phyloP scores from a whole-genome alignment of 805 yeast genomes.

The Middelhovenomyces tepae region DNA sequence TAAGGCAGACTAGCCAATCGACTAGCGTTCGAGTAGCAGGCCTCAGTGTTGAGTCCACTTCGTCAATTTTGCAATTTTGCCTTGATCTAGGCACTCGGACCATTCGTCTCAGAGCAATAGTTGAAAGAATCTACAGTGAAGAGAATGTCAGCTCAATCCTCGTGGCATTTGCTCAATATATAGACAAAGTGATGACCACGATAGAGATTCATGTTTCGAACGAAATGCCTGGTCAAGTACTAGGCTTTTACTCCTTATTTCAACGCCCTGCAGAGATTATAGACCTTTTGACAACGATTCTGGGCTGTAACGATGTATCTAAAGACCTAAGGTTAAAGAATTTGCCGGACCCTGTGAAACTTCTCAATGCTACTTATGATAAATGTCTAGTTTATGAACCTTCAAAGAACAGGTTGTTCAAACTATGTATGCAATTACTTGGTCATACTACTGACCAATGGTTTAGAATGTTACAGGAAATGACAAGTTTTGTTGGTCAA shows the following conservation, averaged over 20 bases:
- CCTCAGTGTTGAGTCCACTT: background rate
- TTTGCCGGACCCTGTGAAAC: constrained; percentile 2
- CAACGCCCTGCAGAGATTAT: constrained; percentile 1
- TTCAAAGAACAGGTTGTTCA: constrained; percentile 1
- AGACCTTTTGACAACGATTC: background rate
- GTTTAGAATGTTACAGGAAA: background rate
- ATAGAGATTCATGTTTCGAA: background rate
- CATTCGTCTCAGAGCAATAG: background rate
- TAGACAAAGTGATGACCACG: background rate
- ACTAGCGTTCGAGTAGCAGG: constrained; percentile 1
- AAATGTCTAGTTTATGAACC: constrained; percentile 1
- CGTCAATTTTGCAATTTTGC: background rate
- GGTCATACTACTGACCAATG: constrained; percentile 1
- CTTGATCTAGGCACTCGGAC: constrained; percentile 1
- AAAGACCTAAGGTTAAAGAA: background rate
- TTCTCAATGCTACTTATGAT: constrained; percentile 2
- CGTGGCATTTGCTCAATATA: constrained; percentile 3
- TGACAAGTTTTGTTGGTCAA: background rate
- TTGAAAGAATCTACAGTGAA: constrained; percentile 1
- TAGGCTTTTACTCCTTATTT: background rate
- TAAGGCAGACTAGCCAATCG: background rate
- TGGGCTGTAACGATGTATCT: constrained; percentile 3
- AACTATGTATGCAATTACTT: background rate
- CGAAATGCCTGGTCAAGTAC: background rate
- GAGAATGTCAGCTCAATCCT: constrained; percentile 1